Percentiles rank a stretch among this genome's conserved stretches.
Evolutionary conservation across 1,284 basidiomycete species (phyloP).

Genomic region (Puccinia novopanici): DNA sequence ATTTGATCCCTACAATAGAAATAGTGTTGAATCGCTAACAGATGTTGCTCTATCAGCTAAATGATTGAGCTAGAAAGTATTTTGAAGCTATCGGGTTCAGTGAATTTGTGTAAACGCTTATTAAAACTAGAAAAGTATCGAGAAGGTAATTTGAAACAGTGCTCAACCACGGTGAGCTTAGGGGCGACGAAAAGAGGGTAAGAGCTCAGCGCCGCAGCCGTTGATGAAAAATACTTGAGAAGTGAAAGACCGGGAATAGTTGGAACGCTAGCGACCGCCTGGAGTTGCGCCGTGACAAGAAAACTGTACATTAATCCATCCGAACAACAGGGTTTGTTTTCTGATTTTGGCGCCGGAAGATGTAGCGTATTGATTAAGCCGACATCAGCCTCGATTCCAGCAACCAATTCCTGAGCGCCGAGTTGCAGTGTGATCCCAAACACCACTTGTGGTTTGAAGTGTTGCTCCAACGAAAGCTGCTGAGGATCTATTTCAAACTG

Average conservation of each 20-base stretch:
- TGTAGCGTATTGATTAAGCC: constrained; percentile 25
- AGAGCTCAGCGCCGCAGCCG: background rate
- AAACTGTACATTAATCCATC: constrained; percentile 32
- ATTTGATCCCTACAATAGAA: too few relatives aligned
- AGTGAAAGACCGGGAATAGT: background rate
- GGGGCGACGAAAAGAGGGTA: constrained; percentile 32
- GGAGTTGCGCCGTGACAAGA: constrained; percentile 9
- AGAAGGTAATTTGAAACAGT: constrained; percentile 42
- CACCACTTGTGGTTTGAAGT: constrained; percentile 44
- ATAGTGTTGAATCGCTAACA: too few relatives aligned
- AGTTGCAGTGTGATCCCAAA: constrained; percentile 37
- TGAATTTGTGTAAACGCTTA: background rate
- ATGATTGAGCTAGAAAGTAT: background rate
- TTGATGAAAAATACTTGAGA: constrained; percentile 1
- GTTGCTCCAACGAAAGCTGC: constrained; percentile 27
- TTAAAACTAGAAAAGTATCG: constrained; percentile 2
- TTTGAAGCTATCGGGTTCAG: background rate
- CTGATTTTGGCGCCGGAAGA: background rate
- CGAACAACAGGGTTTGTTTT: background rate
- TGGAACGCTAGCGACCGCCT: constrained; percentile 21
- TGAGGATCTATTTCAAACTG: constrained; percentile 26
- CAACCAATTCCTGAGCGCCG: background rate
- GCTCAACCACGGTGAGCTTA: constrained; percentile 15
- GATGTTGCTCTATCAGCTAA: background rate
- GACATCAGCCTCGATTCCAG: constrained; percentile 35